A percentile compares a stretch with the other conserved stretches of the same genome.
Evolutionary conservation across 495 filamentous ascomycete genomes (phyloP).

Genomic region (Hyaloscypha bicolor): DNA sequence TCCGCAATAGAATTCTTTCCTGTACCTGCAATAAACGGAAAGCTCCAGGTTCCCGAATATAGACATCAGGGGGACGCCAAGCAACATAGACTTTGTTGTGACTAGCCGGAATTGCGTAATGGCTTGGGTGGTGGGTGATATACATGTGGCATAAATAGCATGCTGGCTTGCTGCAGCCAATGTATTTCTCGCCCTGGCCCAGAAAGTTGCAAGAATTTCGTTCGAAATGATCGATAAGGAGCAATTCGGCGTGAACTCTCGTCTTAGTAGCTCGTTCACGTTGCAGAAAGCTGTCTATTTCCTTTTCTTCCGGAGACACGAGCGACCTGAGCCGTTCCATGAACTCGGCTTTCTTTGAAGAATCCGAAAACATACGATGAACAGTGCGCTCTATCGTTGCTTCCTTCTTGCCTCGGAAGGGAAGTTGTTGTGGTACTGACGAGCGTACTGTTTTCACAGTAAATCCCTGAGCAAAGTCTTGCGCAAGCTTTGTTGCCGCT

Average conservation of each 20-base stretch:
- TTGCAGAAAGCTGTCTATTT: background rate
- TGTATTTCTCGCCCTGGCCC: conserved; percentile 22
- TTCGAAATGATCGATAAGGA: conserved; percentile 20
- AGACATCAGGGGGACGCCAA: conserved; percentile 24
- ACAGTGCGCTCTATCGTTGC: background rate
- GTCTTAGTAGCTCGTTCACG: background rate
- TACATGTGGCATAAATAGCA: conserved; percentile 27
- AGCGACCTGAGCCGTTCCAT: background rate
- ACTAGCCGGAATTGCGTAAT: conserved; percentile 9
- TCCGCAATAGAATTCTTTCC: background rate
- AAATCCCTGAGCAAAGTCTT: conserved; percentile 16
- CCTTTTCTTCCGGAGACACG: background rate
- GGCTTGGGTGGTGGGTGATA: conserved; percentile 18
- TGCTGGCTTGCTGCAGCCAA: conserved; percentile 29
- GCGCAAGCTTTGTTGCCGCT: conserved; percentile 1
- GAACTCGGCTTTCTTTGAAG: background rate
- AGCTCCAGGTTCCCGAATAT: background rate
- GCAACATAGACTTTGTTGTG: conserved; percentile 21
- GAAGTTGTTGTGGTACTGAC: background rate
- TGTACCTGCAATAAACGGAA: background rate
- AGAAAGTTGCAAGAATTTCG: conserved; percentile 13
- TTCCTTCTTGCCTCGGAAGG: background rate
- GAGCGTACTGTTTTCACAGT: conserved; percentile 1
- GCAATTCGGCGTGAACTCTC: conserved; percentile 27
- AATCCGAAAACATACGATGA: background rate